Base-by-base conservation (phyloP, 2,329 filamentous ascomycete genomes). In the Stromatinia cepivora region DNA sequence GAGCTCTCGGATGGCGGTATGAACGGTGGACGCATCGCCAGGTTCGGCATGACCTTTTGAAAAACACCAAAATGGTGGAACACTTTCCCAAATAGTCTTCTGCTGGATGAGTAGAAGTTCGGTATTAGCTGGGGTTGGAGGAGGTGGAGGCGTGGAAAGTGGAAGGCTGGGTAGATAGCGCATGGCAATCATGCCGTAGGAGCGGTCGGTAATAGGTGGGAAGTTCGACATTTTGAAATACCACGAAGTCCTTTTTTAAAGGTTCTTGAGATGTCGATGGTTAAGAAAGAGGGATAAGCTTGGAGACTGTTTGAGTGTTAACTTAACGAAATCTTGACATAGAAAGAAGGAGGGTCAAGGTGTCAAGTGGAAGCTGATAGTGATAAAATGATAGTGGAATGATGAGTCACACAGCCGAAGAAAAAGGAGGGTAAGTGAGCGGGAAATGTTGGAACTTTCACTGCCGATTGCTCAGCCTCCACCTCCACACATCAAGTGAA, bases 21-120 rank as follows among this genome's bases (percentile, higher is more conserved):
- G 46, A 13, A 70, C 6, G 0, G 61, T 15, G 1, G 64, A 68
- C 2, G 13, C 22, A 52, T 75, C 73, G n/a, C 3, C 9, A 4
- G 48, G 8, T 61, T 74, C 72, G 7, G 72, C 53, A 13, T 75
- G 71, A 1, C 71, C 72, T 64, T 75, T 75, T 20, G 73, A 72
- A 42, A 75, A 71, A 28, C 56, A 61, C 72, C 73, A 75, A 66
- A 66, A 73, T 20, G 67, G 42, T 28, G 65, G 46, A n/a, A 22
- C 15, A 7, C 34, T 20, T 20, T 56, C 53, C 39, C 25, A 39
- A 22, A 63, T 36, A 11, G 72, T 71, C 42, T 67, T 71, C 63
- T 73, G 71, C 4, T 61, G 56, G 59, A 74, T 73, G 65, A 74
- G 70, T 31, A 74, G 70, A 56, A 73, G 50, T 67, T 73, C 57